These are phyloP conservation scores for Podospora anserina DNA, from an alignment of 495 filamentous ascomycete genomes.

Conservation along the genomic window DNA sequence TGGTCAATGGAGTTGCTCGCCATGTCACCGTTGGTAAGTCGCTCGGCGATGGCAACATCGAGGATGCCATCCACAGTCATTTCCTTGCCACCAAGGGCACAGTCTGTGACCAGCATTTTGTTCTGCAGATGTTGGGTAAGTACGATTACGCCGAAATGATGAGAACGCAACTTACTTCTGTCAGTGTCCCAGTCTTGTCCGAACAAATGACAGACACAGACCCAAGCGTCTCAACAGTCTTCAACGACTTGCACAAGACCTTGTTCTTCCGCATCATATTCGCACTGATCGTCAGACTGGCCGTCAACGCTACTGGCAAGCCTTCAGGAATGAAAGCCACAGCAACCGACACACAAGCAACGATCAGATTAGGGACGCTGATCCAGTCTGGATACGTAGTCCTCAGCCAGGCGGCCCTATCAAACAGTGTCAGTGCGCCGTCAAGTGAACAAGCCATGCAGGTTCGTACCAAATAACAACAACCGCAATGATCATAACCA, in stretches of 20 bases:
- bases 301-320: conserved; percentile 64
- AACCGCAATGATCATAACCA: conserved; percentile 52
- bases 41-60: conserved; percentile 33
- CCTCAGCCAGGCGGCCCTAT: conserved; percentile 62
- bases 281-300: conserved; percentile 55
- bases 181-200: conserved; percentile 69
- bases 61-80: conserved; percentile 41
- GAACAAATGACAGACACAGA: conserved; percentile 65
- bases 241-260: conserved; percentile 62
- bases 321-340: conserved; percentile 74
- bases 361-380: conserved; percentile 63
- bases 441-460: background rate
- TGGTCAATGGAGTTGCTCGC: conserved; percentile 45
- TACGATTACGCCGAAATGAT: background rate
- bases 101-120: conserved; percentile 60
- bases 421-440: background rate
- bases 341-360: conserved; percentile 63
- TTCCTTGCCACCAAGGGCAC: conserved; percentile 41
- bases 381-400: conserved; percentile 61
- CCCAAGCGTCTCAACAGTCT: conserved; percentile 68
- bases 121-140: conserved; percentile 36
- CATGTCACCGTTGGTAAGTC: conserved; percentile 25
- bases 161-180: conserved; percentile 41
- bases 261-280: conserved; percentile 61
- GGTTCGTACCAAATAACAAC: conserved; percentile 55